phyloP scores from a whole-genome alignment of 495 filamentous ascomycete species.

The Penicillium paradoxum region DNA sequence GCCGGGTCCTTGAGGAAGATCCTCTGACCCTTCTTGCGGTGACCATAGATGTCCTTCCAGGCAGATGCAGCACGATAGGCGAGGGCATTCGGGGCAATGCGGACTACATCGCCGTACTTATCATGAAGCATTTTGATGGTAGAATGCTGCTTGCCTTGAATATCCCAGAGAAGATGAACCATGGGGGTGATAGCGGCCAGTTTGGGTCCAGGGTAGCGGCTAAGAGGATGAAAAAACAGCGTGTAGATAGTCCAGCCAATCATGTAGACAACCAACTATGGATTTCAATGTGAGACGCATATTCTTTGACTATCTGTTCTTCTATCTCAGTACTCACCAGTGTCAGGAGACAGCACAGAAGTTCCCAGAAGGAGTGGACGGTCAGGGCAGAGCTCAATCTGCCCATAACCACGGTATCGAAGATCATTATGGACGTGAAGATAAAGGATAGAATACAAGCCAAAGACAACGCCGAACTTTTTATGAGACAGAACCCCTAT shows the following conservation, averaged over 20 bases:
- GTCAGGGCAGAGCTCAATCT: background rate
- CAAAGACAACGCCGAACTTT: background rate
- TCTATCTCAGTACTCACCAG: constrained; percentile 3
- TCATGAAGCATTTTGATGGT: constrained; percentile 40
- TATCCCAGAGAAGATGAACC: constrained; percentile 15
- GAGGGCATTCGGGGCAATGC: constrained; percentile 51
- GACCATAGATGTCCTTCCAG: constrained; percentile 57
- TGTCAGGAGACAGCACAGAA: background rate
- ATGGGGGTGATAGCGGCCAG: constrained; percentile 16
- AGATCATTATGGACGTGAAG: background rate
- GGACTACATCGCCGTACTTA: constrained; percentile 51
- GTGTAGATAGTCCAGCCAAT: constrained; percentile 6
- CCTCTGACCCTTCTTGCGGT: constrained; percentile 31
- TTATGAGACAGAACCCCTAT: background rate
- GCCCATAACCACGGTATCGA: background rate
- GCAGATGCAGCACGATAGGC: constrained; percentile 45
- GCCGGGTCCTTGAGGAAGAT: constrained; percentile 33
- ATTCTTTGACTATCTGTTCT: background rate
- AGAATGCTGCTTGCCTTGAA: constrained; percentile 19
- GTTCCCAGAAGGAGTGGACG: background rate
- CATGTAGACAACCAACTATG: constrained; percentile 6
- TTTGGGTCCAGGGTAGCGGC: constrained; percentile 17
- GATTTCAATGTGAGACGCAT: background rate
- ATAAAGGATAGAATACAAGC: background rate
- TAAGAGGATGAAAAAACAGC: constrained; percentile 14